Evolutionary conservation across 805 yeast genomes (phyloP).

Genomic region (Saccharomycopsis vini): DNA sequence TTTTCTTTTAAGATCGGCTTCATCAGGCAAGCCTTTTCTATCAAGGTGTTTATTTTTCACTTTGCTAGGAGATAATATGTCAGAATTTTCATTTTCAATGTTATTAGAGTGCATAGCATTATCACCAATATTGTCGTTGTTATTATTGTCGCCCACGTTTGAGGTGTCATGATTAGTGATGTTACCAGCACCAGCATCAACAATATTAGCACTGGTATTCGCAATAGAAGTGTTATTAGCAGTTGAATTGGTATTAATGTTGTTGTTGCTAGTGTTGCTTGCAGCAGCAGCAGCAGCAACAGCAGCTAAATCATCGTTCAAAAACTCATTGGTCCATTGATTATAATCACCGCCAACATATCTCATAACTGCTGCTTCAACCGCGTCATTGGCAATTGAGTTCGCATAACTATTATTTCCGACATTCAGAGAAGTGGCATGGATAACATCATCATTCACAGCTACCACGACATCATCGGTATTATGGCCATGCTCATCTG

Average conservation of each 20-base stretch:
- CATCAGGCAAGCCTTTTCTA: constrained; percentile 19
- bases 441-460: background rate
- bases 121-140: background rate
- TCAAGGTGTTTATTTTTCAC: constrained; percentile 8
- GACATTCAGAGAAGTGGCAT: no score
- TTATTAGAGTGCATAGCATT: background rate
- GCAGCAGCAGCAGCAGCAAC: constrained; percentile 12
- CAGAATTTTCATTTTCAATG: background rate
- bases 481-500: no score
- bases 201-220: constrained; percentile 2
- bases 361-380: constrained; percentile 72
- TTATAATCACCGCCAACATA: constrained; percentile 47
- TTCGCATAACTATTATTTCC: background rate
- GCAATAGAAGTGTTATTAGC: background rate
- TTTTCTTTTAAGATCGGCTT: constrained; percentile 19
- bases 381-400: constrained; percentile 31
- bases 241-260: background rate
- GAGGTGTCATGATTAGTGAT: constrained; percentile 1
- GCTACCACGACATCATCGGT: no score
- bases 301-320: constrained; percentile 31
- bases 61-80: no score
- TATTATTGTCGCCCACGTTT: background rate
- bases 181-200: constrained; percentile 1
- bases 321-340: constrained; percentile 43
- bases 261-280: background rate